phyloP scores from a whole-genome alignment of 2,329 filamentous ascomycete species.

The Plenodomus biglobosus region DNA sequence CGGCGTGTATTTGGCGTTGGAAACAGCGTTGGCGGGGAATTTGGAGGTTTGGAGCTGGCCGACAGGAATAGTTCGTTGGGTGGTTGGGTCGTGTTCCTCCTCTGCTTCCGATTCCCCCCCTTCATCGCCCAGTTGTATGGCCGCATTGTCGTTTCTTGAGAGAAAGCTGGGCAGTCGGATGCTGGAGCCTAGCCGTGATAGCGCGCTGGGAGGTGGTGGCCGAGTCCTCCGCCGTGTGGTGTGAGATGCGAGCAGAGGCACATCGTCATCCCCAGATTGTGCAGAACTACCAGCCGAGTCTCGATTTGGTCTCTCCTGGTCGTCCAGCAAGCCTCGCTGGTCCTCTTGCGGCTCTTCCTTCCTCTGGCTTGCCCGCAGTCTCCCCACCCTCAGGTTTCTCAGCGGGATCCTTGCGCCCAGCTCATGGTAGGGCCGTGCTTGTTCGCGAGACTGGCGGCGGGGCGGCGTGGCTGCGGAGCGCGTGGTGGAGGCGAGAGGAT shows the following conservation, averaged over 20 bases:
- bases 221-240: slow-evolving; percentile 25
- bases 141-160: slow-evolving; percentile 28
- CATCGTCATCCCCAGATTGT: slow-evolving; percentile 65
- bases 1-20: slow-evolving; percentile 96
- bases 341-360: slow-evolving; percentile 61
- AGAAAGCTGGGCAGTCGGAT: slow-evolving; percentile 70
- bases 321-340: slow-evolving; percentile 65
- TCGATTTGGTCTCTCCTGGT: slow-evolving; percentile 58
- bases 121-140: slow-evolving; percentile 27
- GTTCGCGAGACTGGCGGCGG: slow-evolving; percentile 34
- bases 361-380: slow-evolving; percentile 47
- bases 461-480: slow-evolving; percentile 27
- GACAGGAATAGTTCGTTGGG: slow-evolving; percentile 74
- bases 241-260: slow-evolving; percentile 64
- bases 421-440: slow-evolving; percentile 41
- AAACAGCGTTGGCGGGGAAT: slow-evolving; percentile 88
- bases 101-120: slow-evolving; percentile 47
- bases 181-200: slow-evolving; percentile 54
- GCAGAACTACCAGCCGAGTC: slow-evolving; percentile 63
- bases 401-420: slow-evolving; percentile 66
- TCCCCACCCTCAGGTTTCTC: slow-evolving; percentile 58
- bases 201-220: slow-evolving; percentile 31
- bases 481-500: slow-evolving; percentile 54
- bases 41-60: slow-evolving; percentile 71
- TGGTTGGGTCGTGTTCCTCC: slow-evolving; percentile 59